Base-by-base conservation (phyloP, 345 rosid species). In the Hypericum androsaemum region DNA sequence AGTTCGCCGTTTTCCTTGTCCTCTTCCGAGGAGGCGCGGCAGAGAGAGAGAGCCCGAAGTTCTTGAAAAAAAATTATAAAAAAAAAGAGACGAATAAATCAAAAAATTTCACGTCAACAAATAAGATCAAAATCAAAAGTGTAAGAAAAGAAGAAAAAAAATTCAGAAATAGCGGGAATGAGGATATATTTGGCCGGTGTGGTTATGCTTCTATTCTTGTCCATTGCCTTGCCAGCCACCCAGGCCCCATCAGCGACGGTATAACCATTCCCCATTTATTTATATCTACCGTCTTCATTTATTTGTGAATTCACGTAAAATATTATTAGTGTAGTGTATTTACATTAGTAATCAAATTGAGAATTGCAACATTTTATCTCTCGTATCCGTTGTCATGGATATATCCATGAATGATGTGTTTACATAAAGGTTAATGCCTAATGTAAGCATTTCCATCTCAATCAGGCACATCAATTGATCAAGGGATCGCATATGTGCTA, bases 401-500 rank as follows among this genome's bases (percentile, higher is more conserved):
- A n/a, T 22, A 22, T 22, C 32, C 32, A 22, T 4, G 1, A 22
- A 22, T 22, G 4, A 22, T 22, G 32, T 22, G 32, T 22, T 22
- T 1, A 22, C 1, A 22, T 22, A 1, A 22, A 22, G 32, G 32
- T 22, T 22, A 22, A 22, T 22, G 32, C 4, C 32, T 22, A n/a
- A n/a, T n/a, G n/a, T n/a, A n/a, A n/a, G n/a, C n/a, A 9, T 38
- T 37, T 41, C n/a, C 14, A 41, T 52, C 13, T 57, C 7, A 8
- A 52, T 37, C 83, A 90, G 98, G 96, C 63, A 78, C 89, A 55
- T 68, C 89, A 41, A 75, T 92, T 43, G 98, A 90, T 66, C 98
- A 90, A 75, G 94, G 88, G 39, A 71, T 90, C 49, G 96, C 96
- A 0, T 92, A 70, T 64, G 74, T 79, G 73, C 76, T 88, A 47